Conservation (phyloP, 1,284 basidiomycete species). For the Fomitopsis pinicola region DNA sequence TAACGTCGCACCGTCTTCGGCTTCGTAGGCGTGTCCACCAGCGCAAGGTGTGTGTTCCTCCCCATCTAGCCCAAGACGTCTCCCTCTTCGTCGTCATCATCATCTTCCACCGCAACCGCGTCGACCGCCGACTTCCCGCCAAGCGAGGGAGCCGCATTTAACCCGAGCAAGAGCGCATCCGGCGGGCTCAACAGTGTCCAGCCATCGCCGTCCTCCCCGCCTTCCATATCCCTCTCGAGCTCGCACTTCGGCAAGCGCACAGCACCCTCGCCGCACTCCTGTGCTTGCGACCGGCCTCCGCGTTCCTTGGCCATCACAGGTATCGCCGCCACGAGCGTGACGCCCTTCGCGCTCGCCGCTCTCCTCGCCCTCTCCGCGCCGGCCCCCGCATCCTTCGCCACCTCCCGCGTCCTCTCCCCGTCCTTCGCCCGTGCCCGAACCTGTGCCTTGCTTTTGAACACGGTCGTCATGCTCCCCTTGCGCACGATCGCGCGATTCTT, state of each 20-base stretch:
- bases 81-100: slow-evolving; percentile 8
- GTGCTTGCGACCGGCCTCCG: background rate
- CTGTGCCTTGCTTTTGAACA: slow-evolving; percentile 43
- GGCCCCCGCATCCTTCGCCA: too few species aligned
- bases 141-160: background rate
- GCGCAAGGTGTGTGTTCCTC: slow-evolving; percentile 10
- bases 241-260: background rate
- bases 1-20: background rate
- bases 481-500: slow-evolving; percentile 45
- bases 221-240: slow-evolving; percentile 2
- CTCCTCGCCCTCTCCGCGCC: slow-evolving; percentile 1
- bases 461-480: slow-evolving; percentile 70
- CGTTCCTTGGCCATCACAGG: slow-evolving; percentile 27
- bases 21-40: slow-evolving; percentile 23
- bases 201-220: slow-evolving; percentile 28
- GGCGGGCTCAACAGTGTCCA: slow-evolving; percentile 38
- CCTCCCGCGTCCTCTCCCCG: background rate
- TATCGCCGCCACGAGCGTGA: slow-evolving; percentile 55
- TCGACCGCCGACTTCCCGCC: background rate
- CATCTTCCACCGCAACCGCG: background rate
- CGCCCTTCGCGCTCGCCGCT: slow-evolving; percentile 27
- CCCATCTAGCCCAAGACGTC: slow-evolving; percentile 8
- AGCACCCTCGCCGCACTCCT: background rate
- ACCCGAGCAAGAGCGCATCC: slow-evolving; percentile 31
- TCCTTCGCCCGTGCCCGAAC: slow-evolving; percentile 5